Base-by-base conservation (phyloP, 2,329 filamentous ascomycete species). In the Chlorencoelia australis region DNA sequence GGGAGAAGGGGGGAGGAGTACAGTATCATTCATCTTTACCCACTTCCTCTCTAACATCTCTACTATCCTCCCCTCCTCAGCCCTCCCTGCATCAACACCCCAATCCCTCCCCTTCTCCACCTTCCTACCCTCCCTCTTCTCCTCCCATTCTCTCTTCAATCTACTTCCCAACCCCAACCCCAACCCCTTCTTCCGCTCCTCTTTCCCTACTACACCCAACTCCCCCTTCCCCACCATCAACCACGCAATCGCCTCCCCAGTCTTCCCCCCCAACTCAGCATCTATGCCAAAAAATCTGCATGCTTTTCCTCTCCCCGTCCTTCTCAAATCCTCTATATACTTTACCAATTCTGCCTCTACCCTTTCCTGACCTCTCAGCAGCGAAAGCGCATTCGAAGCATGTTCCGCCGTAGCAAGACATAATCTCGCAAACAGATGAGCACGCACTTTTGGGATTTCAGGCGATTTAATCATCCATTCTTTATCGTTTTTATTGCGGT, bases 381-480 rank as follows among this genome's bases (percentile, higher is more conserved):
- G 53, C 2, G 73, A 67, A 13, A 65, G 57, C 7, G 86, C 84
- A 55, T 82, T 79, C 17, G 79, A 74, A 1, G 88, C 87, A 59
- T 96, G 88, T 48, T 95, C 88, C 1, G 83, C 79, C 0, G 88
- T 85, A 0, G 87, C 85, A 8, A 96, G 70, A 56, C 87, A 96
- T 6, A 96, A 66, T 1, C 89, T 71, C 2, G 87, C 87, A 54
- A 93, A 93, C 2, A 98, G 68, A 52, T 93, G 79, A 7, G 86
- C 86, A 30, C 89, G 78, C 13, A 94, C 87, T 55, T 89, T 88
- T 19, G 87, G 82, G 32, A 95, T 84, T 33, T 86, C 77, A 1
- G 89, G 86, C 0, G 86, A 74, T 51, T 82, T 85, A 59, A 91
- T 93, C 87, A 96, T 96, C 89, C 89, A 98, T 48, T 96, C 89